Conservation (phyloP, 2,329 filamentous ascomycete genomes). For the Didymella arachidicola region DNA sequence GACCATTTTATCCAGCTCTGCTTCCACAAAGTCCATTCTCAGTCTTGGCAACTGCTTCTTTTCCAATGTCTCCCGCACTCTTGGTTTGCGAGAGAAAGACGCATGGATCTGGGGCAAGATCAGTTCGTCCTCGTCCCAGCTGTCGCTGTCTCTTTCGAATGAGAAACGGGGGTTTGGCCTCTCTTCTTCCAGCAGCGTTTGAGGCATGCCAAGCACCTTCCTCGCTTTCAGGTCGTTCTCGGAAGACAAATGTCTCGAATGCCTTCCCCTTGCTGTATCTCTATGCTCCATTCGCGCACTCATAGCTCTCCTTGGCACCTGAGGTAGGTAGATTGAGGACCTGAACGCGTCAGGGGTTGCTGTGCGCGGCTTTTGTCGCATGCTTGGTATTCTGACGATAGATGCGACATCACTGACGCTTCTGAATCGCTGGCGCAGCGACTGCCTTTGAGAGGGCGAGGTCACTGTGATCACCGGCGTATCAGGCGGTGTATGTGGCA, state of each 20-base stretch:
- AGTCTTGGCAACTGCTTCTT: constrained; percentile 33
- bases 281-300: constrained; percentile 32
- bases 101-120: constrained; percentile 7
- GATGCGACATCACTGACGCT: constrained; percentile 21
- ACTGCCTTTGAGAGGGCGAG: constrained; percentile 12
- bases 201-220: neutral
- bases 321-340: constrained; percentile 19
- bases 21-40: constrained; percentile 34
- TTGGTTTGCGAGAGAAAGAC: constrained; percentile 33
- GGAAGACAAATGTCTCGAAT: constrained; percentile 12
- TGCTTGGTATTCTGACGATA: constrained; percentile 19
- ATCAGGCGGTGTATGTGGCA: constrained; percentile 14
- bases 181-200: constrained; percentile 3
- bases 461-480: constrained; percentile 19
- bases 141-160: neutral
- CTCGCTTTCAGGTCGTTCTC: constrained; percentile 15
- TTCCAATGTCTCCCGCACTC: constrained; percentile 35
- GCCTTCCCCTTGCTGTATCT: constrained; percentile 9
- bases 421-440: constrained; percentile 2
- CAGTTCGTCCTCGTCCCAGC: constrained; percentile 10
- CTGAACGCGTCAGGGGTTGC: constrained; percentile 30
- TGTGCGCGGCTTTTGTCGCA: constrained; percentile 31
- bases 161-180: neutral
- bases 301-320: constrained; percentile 39
- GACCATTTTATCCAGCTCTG: constrained; percentile 25